A percentile compares a stretch with the other conserved stretches of the same genome.
Evolutionary conservation across 345 rosid genomes (phyloP).

Genomic region (Pistacia atlantica): DNA sequence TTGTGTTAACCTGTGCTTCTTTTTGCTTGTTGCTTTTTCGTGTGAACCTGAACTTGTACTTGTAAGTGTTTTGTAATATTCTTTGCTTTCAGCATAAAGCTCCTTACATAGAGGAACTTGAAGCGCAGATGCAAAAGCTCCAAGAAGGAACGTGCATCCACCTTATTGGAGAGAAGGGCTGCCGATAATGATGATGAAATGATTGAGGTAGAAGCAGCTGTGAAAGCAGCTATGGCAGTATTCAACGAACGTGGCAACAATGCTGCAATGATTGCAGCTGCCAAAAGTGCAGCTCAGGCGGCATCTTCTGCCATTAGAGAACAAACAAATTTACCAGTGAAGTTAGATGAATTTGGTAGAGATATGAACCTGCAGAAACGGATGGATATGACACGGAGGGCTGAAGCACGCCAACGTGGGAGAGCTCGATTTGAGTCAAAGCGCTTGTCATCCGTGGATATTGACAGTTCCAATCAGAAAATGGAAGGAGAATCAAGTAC

Average conservation of each 20-base stretch:
- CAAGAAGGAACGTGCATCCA: constrained; percentile 72
- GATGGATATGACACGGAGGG: constrained; percentile 75
- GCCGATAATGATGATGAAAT: constrained; percentile 87
- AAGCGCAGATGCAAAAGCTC: constrained; percentile 82
- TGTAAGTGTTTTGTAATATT: constrained; percentile 3
- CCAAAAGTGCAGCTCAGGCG: constrained; percentile 73
- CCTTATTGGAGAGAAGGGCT: constrained; percentile 73
- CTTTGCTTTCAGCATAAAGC: constrained; percentile 68
- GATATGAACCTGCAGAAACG: constrained; percentile 86
- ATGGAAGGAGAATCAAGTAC: constrained; percentile 97
- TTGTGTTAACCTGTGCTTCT: background rate
- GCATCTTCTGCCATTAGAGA: constrained; percentile 68
- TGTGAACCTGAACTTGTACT: constrained; percentile 11
- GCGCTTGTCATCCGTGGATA: constrained; percentile 67
- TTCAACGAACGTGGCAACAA: constrained; percentile 65
- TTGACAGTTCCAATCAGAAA: constrained; percentile 58
- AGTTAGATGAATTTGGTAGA: constrained; percentile 97
- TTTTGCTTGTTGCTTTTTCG: background rate
- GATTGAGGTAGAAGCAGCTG: constrained; percentile 81
- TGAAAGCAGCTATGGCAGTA: constrained; percentile 73
- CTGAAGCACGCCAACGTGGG: constrained; percentile 77
- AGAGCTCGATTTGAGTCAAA: constrained; percentile 71
- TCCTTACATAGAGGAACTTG: constrained; percentile 84
- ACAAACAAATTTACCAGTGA: constrained; percentile 56
- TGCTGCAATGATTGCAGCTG: constrained; percentile 61